These are phyloP conservation scores for Bipolaris zeicola DNA, from an alignment of 2,329 filamentous ascomycete genomes.

Conservation along the genomic window DNA sequence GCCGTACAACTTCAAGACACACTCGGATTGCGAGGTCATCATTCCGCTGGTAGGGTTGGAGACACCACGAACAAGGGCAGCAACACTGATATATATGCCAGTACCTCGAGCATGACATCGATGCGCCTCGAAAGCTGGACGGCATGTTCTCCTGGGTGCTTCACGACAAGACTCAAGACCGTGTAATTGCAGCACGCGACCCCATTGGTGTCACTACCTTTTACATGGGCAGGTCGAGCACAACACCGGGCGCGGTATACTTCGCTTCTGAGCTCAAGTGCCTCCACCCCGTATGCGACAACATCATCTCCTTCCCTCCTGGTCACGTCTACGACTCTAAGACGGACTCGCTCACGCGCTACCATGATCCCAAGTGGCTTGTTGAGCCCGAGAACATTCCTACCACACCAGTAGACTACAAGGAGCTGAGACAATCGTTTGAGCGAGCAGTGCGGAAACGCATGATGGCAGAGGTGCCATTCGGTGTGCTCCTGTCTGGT, in stretches of 20 bases:
- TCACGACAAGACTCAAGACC: conserved; percentile 93
- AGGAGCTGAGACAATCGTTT: conserved; percentile 76
- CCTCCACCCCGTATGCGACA: conserved; percentile 90
- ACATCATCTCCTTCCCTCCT: conserved; percentile 91
- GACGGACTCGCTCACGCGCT: conserved; percentile 81
- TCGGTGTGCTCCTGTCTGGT: conserved; percentile 92
- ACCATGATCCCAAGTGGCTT: conserved; percentile 87
- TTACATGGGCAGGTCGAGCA: conserved; percentile 88
- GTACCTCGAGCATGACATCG: conserved; percentile 91
- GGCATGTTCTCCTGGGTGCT: conserved; percentile 99
- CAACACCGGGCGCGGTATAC: conserved; percentile 83
- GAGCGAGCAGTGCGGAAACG: conserved; percentile 94
- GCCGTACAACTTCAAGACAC: conserved; percentile 95
- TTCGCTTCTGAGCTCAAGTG: conserved; percentile 98
- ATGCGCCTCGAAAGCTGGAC: conserved; percentile 91
- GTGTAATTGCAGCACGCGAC: conserved; percentile 90
- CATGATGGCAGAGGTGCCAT: conserved; percentile 98
- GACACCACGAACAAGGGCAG: background rate
- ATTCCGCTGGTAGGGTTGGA: conserved; percentile 79
- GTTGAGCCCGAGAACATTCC: conserved; percentile 83
- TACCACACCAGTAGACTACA: conserved; percentile 80
- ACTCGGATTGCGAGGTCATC: conserved; percentile 98
- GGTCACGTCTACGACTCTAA: conserved; percentile 96
- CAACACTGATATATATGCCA: conserved; percentile 49
- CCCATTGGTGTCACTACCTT: conserved; percentile 97